phyloP scores from a whole-genome alignment of 1,139 yeast genomes.

The Zygosaccharomyces sapae region DNA sequence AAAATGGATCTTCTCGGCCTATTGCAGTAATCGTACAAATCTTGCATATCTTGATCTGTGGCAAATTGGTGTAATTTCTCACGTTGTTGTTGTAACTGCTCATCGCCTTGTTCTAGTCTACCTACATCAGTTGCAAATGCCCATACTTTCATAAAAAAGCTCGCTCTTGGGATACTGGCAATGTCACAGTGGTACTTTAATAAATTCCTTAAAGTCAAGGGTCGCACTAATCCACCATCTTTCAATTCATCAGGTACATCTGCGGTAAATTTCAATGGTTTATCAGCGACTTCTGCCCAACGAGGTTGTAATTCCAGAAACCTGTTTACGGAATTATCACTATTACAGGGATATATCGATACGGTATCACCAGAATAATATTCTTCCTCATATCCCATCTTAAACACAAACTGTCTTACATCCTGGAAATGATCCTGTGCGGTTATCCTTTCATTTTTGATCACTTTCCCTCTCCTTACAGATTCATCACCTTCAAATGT shows the following conservation, averaged over 20 bases:
- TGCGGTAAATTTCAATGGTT: conserved; percentile 26
- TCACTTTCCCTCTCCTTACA: conserved; percentile 43
- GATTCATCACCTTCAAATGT: conserved; percentile 24
- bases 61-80: conserved; percentile 76
- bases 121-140: conserved; percentile 59
- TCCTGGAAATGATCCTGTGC: conserved; percentile 79
- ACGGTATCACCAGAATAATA: conserved; percentile 79
- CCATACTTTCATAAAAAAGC: conserved; percentile 67
- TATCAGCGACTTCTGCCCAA: conserved; percentile 70
- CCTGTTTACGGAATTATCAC: conserved; percentile 56
- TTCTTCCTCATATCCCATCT: conserved; percentile 26
- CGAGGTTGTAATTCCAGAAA: conserved; percentile 62
- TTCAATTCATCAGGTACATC: conserved; percentile 33
- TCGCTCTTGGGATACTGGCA: conserved; percentile 74
- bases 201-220: conserved; percentile 64
- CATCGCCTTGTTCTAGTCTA: conserved; percentile 29
- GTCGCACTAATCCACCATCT: conserved; percentile 59
- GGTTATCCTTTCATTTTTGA: conserved; percentile 58
- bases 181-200: conserved; percentile 78
- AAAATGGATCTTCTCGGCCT: conserved; percentile 84
- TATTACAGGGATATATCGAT: conserved; percentile 72
- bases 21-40: conserved; percentile 81
- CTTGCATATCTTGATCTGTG: conserved; percentile 67
- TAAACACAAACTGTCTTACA: conserved; percentile 62
- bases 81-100: conserved; percentile 51